Evolutionary conservation across 2,329 filamentous ascomycete genomes (phyloP), one percentile per base, ranked within the genome.

Genomic region (Nectriaceae sp.): DNA sequence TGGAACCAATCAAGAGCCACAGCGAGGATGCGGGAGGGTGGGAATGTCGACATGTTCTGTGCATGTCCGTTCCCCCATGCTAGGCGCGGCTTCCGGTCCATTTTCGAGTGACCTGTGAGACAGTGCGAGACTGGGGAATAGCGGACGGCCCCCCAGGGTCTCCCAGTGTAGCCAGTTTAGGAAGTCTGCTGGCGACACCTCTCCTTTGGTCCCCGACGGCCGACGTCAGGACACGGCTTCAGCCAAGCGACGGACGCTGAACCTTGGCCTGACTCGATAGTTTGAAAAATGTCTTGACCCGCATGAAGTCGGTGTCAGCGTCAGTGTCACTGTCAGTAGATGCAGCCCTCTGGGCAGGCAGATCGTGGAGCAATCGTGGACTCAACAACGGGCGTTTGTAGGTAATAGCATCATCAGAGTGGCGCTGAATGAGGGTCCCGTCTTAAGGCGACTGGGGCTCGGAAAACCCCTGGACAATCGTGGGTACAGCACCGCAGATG

Each of bases 101-200:
- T 67, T 64, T 65, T 66, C 64, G 65, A 65, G 57, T 57, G 56
- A 65, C 61, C 50, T 61, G 46, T 24, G 22, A 40, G 37, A 66
- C 65, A 62, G 62, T 67, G 64, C 54, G 59, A 64, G 39, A 41
- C 47, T 18, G 13, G 40, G 8, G 21, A 24, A 38, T 21, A n/a
- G 31, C 43, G 44, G 39, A 62, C 58, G 56, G 60, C 47, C 45
- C 20, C 20, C 50, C 38, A 42, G 39, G 15, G 37, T 48, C 41
- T 44, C 37, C 21, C 40, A 49, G 36, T 42, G 45, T 16, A 11
- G 46, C n/a, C n/a, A n/a, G n/a, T n/a, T n/a, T n/a, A n/a, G n/a
- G n/a, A n/a, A n/a, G n/a, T n/a, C n/a, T n/a, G n/a, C n/a, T n/a
- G n/a, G n/a, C n/a, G n/a, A n/a, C n/a, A n/a, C n/a, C n/a, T n/a